These are phyloP conservation scores for Zymoseptoria ardabiliae DNA, from an alignment of 2,329 filamentous ascomycete species.

Conservation along the genomic window DNA sequence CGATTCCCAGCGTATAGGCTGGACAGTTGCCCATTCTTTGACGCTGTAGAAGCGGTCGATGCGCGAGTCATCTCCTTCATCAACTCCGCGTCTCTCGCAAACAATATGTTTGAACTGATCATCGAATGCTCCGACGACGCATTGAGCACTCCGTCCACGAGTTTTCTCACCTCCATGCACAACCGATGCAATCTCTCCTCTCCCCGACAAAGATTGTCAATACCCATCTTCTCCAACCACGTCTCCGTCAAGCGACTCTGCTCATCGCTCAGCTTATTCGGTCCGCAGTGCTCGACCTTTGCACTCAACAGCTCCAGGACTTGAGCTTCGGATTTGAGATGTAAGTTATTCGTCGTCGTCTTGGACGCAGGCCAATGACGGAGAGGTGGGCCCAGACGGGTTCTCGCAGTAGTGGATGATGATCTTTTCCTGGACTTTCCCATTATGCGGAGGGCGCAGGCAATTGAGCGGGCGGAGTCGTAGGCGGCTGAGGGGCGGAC, in stretches of 20 bases:
- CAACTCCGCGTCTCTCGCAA: constrained; percentile 52
- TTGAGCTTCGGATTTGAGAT: constrained; percentile 76
- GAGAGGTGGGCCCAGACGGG: constrained; percentile 33
- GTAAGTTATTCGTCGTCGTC: constrained; percentile 49
- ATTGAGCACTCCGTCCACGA: constrained; percentile 75
- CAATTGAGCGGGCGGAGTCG: constrained; percentile 77
- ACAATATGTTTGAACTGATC: constrained; percentile 87
- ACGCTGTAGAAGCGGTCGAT: background rate
- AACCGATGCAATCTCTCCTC: constrained; percentile 94
- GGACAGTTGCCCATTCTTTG: constrained; percentile 4
- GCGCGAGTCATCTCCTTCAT: background rate
- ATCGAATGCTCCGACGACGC: constrained; percentile 67
- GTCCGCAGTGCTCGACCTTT: constrained; percentile 73
- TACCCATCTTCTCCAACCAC: constrained; percentile 73
- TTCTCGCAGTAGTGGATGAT: constrained; percentile 21
- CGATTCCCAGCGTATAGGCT: constrained; percentile 8
- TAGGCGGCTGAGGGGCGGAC: constrained; percentile 85
- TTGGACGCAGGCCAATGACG: constrained; percentile 38
- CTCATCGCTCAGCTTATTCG: constrained; percentile 92
- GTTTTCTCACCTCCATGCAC: constrained; percentile 80
- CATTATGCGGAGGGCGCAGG: constrained; percentile 86
- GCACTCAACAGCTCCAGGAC: constrained; percentile 83
- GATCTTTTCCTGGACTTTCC: constrained; percentile 48
- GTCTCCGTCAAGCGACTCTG: constrained; percentile 77
- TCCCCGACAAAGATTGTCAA: constrained; percentile 90